phyloP scores from a whole-genome alignment of 257 asterid species.

The Mentha longifolia region DNA sequence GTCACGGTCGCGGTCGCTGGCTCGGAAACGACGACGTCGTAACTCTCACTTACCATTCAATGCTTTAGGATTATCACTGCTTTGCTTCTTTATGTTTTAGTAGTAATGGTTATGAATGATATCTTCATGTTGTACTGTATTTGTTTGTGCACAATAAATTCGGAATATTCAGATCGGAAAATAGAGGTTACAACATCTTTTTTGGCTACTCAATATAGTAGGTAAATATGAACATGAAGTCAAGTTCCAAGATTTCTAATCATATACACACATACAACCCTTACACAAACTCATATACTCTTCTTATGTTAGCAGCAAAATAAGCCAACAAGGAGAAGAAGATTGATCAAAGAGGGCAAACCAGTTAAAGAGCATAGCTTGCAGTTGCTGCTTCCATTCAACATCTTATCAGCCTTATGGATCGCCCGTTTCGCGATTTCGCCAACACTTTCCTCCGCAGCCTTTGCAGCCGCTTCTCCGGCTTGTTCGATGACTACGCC shows the following conservation, averaged over 20 bases:
- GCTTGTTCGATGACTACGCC: slow-evolving; percentile 9
- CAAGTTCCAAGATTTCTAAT: neutral
- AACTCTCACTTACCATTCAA: too few relatives aligned
- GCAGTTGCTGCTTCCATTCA: neutral
- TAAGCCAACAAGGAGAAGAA: neutral
- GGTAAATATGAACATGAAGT: neutral
- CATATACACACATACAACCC: neutral
- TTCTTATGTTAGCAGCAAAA: neutral
- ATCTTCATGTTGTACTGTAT: too few relatives aligned
- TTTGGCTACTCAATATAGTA: too few relatives aligned
- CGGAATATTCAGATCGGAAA: too few relatives aligned
- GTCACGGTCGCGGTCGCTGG: slow-evolving; percentile 33
- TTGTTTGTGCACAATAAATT: too few relatives aligned
- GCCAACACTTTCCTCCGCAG: slow-evolving; percentile 4
- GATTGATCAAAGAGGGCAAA: neutral
- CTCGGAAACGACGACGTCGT: neutral
- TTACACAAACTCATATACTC: neutral
- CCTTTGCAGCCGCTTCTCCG: slow-evolving; percentile 16
- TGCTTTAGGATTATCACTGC: too few relatives aligned
- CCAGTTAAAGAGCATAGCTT: neutral
- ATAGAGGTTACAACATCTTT: too few relatives aligned
- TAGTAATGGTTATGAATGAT: too few relatives aligned
- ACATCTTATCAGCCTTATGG: slow-evolving; percentile 17
- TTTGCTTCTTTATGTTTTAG: too few relatives aligned
- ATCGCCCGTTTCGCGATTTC: neutral